Percentiles rank a stretch among this genome's conserved stretches.
Evolutionary conservation across 2,329 filamentous ascomycete genomes (phyloP).

Genomic region (Cyphellophora attinorum): DNA sequence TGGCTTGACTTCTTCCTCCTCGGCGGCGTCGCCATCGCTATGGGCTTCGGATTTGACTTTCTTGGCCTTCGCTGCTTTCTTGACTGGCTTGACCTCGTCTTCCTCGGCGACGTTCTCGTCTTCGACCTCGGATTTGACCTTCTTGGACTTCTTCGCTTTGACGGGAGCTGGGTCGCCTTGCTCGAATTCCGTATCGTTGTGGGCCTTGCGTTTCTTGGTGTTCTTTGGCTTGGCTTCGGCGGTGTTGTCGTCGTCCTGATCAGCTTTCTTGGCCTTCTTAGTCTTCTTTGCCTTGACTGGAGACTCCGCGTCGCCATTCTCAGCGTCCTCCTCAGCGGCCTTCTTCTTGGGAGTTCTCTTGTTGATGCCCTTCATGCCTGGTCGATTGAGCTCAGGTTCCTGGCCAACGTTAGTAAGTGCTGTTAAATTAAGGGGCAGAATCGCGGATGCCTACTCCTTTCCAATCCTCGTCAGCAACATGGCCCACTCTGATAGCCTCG

Average conservation of each 20-base stretch:
- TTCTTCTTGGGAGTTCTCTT: slow-evolving; percentile 24
- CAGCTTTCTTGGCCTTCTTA: slow-evolving; percentile 16
- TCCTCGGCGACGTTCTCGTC: slow-evolving; percentile 2
- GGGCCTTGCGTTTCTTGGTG: slow-evolving; percentile 2
- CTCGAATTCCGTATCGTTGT: slow-evolving; percentile 2
- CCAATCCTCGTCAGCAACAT: slow-evolving; percentile 79
- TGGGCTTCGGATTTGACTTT: slow-evolving; percentile 22
- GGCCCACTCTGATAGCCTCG: slow-evolving; percentile 62
- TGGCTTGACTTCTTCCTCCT: slow-evolving; percentile 11
- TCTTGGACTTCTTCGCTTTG: not conserved
- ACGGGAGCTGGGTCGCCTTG: not conserved
- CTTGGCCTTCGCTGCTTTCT: slow-evolving; percentile 8
- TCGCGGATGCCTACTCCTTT: slow-evolving; percentile 64
- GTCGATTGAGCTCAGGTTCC: slow-evolving; percentile 66
- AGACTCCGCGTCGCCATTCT: slow-evolving; percentile 10
- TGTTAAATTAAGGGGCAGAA: no score
- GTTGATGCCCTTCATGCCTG: slow-evolving; percentile 57
- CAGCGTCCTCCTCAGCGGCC: slow-evolving; percentile 23
- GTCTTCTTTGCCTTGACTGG: slow-evolving; percentile 14
- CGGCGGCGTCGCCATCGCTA: slow-evolving; percentile 20
- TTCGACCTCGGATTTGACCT: slow-evolving; percentile 4
- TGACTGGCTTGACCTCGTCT: slow-evolving; percentile 1
- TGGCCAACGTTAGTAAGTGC: slow-evolving; percentile 28
- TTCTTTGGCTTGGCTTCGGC: slow-evolving; percentile 10
- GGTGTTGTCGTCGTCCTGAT: slow-evolving; percentile 18